Evolutionary conservation across 139 green algal genomes (phyloP), one percentile per base, ranked within the genome.

Genomic region (Chlamydomonas sp.): DNA sequence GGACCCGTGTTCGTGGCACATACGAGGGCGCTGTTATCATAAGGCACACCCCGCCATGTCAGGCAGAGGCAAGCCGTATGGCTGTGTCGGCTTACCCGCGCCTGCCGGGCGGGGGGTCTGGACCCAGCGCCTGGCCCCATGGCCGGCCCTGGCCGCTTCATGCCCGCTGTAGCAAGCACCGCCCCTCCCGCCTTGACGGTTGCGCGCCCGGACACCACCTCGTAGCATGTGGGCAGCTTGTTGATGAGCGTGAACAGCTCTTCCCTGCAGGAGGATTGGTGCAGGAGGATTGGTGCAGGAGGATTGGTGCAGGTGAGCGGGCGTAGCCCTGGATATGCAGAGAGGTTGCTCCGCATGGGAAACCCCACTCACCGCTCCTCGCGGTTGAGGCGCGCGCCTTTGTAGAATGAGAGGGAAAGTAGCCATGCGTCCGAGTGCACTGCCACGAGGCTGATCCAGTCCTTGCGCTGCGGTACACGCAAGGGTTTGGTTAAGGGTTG

Each of bases 351-450:
- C 64, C 9, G 31, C 31, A 49, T 49, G 31, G 31, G 31, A 49
- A 49, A 49, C 31, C 31, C 31, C 31, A 49, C 90, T 75, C 85
- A 96, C 94, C 94, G 88, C 85, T 95, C 91, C 49, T 96, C 92
- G 79, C 89, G 89, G 79, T 98, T 92, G 59, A 99, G 94, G 2
- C 97, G 93, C 0, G 98, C 96, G 5, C 91, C 97, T 78, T 98
- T 98, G 91, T 98, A 99, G 90, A 99, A 99, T 1, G 96, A 94
- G 1, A 99, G 92, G 5, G 92, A 92, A 77, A 98, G 92, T 10
- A 99, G 93, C 97, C 97, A 99, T 7, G 95, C 93, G 86, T 99
- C 97, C 67, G 90, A 96, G 93, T 99, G 97, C 57, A 99, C 97
- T 2, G 97, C 97, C 4, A 98, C 96, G 2, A 99, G 91, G n/a